Evolutionary conservation across 768 basidiomycete genomes (phyloP).

Genomic region (Amanita rubescens): DNA sequence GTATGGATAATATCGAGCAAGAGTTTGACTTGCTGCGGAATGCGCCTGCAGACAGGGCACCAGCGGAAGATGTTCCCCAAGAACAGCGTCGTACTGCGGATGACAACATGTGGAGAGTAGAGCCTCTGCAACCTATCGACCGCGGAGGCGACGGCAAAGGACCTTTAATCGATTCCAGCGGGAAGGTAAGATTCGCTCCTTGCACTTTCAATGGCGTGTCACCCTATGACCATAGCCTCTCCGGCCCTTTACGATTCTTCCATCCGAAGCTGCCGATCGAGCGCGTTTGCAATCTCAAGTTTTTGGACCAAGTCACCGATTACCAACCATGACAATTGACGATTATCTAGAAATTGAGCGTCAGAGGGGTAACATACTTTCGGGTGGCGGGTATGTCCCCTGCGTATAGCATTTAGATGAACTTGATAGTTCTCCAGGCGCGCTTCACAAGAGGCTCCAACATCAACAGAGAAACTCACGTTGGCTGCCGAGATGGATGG

Average conservation of each 20-base stretch:
- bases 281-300: slow-evolving; percentile 71
- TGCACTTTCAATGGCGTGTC: not conserved
- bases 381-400: slow-evolving; percentile 71
- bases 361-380: slow-evolving; percentile 78
- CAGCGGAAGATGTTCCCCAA: slow-evolving; percentile 28
- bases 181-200: slow-evolving; percentile 53
- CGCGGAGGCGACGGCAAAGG: slow-evolving; percentile 45
- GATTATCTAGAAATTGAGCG: slow-evolving; percentile 87
- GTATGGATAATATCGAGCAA: slow-evolving; percentile 60
- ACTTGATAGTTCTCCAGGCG: slow-evolving; percentile 33
- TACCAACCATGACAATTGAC: slow-evolving; percentile 95
- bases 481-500: slow-evolving; percentile 85
- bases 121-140: slow-evolving; percentile 34
- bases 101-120: slow-evolving; percentile 68
- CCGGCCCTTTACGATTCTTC: slow-evolving; percentile 89
- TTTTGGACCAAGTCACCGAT: slow-evolving; percentile 72
- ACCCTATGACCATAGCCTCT: slow-evolving; percentile 48
- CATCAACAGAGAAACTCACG: slow-evolving; percentile 70
- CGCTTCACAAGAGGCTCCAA: slow-evolving; percentile 57
- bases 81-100: slow-evolving; percentile 33
- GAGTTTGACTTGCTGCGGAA: slow-evolving; percentile 63
- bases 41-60: slow-evolving; percentile 29
- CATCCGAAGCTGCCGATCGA: slow-evolving; percentile 60
- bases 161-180: slow-evolving; percentile 63
- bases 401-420: slow-evolving; percentile 1